Base-by-base conservation (phyloP, 2,329 filamentous ascomycete genomes). In the Aspergillus neoniger region DNA sequence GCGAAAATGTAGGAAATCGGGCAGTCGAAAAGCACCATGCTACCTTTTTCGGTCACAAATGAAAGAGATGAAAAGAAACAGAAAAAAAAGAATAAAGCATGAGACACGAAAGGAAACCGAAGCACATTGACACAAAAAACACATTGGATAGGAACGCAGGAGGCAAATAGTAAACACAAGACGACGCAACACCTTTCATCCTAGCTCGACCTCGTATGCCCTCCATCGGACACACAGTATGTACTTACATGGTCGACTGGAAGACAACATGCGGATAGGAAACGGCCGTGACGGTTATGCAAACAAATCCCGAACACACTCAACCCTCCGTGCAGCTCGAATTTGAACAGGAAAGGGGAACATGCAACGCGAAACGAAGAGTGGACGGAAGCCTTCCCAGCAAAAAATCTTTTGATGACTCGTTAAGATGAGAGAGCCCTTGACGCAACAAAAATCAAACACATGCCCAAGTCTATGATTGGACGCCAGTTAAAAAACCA, bases 391-490 rank as follows among this genome's bases (percentile, higher is more conserved):
- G 57, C 62, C 66, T 64, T 68, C 67, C 66, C 60, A 39, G 49
- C 60, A 64, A 65, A 12, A 36, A 60, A 62, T 67, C 67, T 72
- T 68, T 69, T 71, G 63, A 55, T 60, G 59, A 60, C 63, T 57
- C 56, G 44, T 62, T 50, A 61, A 68, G 69, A 68, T 64, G 54
- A 67, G 60, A 65, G 59, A 30, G 28, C 28, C 51, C 56, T 47
- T 65, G 53, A 44, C 57, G 65, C 55, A 68, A 63, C 54, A 67
- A 64, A 65, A 55, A 63, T 36, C 60, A 65, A 68, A 69, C 69
- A 74, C 70, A 76, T 76, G 73, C 74, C 74, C 75, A 72, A 70
- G 72, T 77, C 75, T 77, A 77, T 77, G 67, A 70, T 69, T 75
- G 73, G 75, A 77, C 75, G 75, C 75, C 75, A 67, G 69, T 74